phyloP scores from a whole-genome alignment of 768 basidiomycete species.

The Porphyrellus cyaneotinctus region DNA sequence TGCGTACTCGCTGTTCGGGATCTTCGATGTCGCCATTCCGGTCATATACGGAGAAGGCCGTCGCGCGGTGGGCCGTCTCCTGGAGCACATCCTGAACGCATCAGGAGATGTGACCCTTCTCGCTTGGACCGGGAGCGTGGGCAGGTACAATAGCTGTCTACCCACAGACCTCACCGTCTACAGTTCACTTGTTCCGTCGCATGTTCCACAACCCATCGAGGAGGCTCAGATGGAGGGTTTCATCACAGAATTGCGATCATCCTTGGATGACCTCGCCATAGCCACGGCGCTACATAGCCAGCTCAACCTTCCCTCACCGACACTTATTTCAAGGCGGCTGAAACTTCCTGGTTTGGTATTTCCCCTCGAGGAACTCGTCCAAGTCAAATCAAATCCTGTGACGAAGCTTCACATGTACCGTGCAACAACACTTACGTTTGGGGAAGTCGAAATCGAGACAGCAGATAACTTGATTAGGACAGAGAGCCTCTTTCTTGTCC shows the following conservation, averaged over 20 bases:
- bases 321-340: not conserved
- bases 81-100: not conserved
- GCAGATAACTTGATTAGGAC: not conserved
- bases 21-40: not conserved
- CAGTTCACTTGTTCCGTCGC: not conserved
- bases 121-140: not conserved
- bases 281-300: not conserved
- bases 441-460: not conserved
- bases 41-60: not conserved
- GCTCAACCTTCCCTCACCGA: not conserved
- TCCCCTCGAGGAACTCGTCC: not conserved
- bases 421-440: not conserved
- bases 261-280: not conserved
- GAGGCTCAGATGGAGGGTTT: not conserved
- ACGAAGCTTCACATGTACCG: not conserved
- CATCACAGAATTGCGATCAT: not conserved
- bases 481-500: not conserved
- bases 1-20: not conserved
- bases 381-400: not conserved
- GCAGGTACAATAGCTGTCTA: not conserved
- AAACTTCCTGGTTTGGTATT: not conserved
- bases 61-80: not conserved
- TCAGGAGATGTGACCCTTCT: not conserved
- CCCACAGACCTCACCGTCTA: not conserved
- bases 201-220: not conserved